Conservation (phyloP, 768 basidiomycete genomes). For the Vishniacozyma victoriae region DNA sequence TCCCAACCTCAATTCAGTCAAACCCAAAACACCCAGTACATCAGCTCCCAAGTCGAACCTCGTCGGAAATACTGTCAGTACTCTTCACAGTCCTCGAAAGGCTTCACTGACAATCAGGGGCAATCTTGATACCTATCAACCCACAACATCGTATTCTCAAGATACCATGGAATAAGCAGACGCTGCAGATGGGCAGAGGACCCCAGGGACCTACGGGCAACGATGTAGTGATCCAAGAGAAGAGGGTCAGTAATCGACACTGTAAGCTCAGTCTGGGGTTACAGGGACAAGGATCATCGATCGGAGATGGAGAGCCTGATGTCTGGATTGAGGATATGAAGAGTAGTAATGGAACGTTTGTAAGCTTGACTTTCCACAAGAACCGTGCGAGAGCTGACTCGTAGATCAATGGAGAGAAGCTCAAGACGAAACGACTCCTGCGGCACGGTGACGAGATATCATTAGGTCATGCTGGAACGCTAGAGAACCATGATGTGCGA, state of each 20-base stretch:
- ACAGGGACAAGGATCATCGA: slow-evolving; percentile 14
- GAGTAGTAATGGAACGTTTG: slow-evolving; percentile 69
- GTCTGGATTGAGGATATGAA: slow-evolving; percentile 45
- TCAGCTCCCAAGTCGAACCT: slow-evolving; percentile 41
- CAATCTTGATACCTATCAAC: slow-evolving; percentile 41
- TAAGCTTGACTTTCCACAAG: slow-evolving; percentile 12
- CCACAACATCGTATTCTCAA: slow-evolving; percentile 35
- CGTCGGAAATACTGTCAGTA: slow-evolving; percentile 44
- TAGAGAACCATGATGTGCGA: slow-evolving; percentile 53
- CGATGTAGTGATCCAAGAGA: slow-evolving; percentile 37
- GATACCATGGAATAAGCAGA: slow-evolving; percentile 33
- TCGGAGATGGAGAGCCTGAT: slow-evolving; percentile 34
- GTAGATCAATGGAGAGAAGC: slow-evolving; percentile 63
- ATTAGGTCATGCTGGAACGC: slow-evolving; percentile 59
- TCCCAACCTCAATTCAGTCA: slow-evolving; percentile 36
- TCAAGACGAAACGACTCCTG: slow-evolving; percentile 59
- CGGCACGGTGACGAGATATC: slow-evolving; percentile 79
- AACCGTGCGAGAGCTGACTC: slow-evolving; percentile 42
- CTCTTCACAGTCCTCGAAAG: too few relatives aligned
- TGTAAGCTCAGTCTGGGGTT: slow-evolving; percentile 39
- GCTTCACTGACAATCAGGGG: too few relatives aligned
- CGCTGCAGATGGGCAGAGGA: slow-evolving; percentile 40
- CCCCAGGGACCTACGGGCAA: slow-evolving; percentile 25
- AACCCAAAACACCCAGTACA: slow-evolving; percentile 30
- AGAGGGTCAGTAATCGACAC: slow-evolving; percentile 40